Evolutionary conservation across 306 rosid species (phyloP).

Genomic region (Purshia tridentata): DNA sequence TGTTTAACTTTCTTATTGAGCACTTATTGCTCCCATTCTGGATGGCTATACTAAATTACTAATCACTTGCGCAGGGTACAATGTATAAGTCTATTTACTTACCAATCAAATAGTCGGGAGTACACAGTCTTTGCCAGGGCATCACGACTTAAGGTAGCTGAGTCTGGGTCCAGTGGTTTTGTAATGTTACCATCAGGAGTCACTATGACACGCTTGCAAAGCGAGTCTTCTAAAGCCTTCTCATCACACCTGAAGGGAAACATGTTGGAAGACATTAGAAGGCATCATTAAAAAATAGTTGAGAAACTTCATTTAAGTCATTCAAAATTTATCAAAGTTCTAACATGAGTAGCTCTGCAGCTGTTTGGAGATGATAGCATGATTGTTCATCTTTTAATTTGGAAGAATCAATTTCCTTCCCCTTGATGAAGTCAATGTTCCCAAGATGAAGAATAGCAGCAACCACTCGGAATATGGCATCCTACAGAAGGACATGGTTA

Average conservation of each 20-base stretch:
- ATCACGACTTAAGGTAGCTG: slow-evolving; percentile 77
- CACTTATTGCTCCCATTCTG: neutral
- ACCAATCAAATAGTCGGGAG: slow-evolving; percentile 82
- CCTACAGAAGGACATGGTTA: slow-evolving; percentile 39
- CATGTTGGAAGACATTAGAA: slow-evolving; percentile 20
- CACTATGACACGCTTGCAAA: slow-evolving; percentile 84
- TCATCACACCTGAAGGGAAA: slow-evolving; percentile 60
- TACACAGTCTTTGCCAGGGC: slow-evolving; percentile 81
- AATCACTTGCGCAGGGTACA: neutral
- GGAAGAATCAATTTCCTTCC: slow-evolving; percentile 75
- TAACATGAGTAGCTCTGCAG: slow-evolving; percentile 75
- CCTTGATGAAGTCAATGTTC: slow-evolving; percentile 68
- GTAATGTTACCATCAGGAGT: slow-evolving; percentile 90
- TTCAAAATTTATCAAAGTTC: slow-evolving; percentile 25
- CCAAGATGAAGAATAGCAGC: slow-evolving; percentile 90
- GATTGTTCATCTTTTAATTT: slow-evolving; percentile 77
- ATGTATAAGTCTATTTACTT: slow-evolving; percentile 23
- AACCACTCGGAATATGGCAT: slow-evolving; percentile 82
- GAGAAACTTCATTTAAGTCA: neutral
- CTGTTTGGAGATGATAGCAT: slow-evolving; percentile 59
- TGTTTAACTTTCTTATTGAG: neutral
- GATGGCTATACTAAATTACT: slow-evolving; percentile 4
- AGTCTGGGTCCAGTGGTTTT: slow-evolving; percentile 62
- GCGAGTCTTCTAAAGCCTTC: slow-evolving; percentile 70
- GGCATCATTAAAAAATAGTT: slow-evolving; percentile 7